Evolutionary conservation across 1,284 basidiomycete genomes (phyloP), one percentile per base, ranked within the genome.

Genomic region (Garcileccinum viscosum): DNA sequence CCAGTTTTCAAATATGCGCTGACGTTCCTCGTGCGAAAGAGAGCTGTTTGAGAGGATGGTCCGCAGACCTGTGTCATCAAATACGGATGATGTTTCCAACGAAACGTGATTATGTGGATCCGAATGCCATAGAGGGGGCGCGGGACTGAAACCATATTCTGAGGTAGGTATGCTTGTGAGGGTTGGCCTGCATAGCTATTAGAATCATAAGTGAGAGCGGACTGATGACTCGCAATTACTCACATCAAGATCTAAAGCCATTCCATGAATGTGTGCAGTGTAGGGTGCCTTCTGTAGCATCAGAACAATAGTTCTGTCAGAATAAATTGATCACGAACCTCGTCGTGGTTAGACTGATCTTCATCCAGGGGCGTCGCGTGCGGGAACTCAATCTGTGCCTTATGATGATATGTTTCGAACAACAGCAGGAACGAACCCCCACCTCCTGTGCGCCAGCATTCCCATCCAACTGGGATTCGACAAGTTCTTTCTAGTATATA

Each of bases 1-100:
- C 1, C 44, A 19, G 5, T 33, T 1, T 35, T 69, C 62, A 27
- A 71, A 71, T 22, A 40, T 30, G 19, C 17, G 59, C 30, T 68
- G 70, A 27, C 64, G 14, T 35, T 62, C 42, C 9, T 56, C 62
- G 2, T 11, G 33, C 0, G 15, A 17, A 5, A 71, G 69, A 2
- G 69, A 70, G 24, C 1, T 15, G 22, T 61, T 5, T 5, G 32
- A 37, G 5, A 71, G 53, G 7, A 67, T 35, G 24, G 9, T 44
- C 2, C 37, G 58, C n/a, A 69, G 15, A 35, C 38, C 15, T 2
- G 14, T 4, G 33, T 62, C n/a, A 7, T 62, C 38, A 5, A 56
- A 60, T 4, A 35, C 3, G 30, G 27, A n/a, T 5, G 32, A 5
- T 14, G n/a, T 5, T 32, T 27, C 14, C 8, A 1, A 59, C 35